These are phyloP conservation scores for Alliaria petiolata DNA, from an alignment of 345 rosid species.

Conservation along the genomic window DNA sequence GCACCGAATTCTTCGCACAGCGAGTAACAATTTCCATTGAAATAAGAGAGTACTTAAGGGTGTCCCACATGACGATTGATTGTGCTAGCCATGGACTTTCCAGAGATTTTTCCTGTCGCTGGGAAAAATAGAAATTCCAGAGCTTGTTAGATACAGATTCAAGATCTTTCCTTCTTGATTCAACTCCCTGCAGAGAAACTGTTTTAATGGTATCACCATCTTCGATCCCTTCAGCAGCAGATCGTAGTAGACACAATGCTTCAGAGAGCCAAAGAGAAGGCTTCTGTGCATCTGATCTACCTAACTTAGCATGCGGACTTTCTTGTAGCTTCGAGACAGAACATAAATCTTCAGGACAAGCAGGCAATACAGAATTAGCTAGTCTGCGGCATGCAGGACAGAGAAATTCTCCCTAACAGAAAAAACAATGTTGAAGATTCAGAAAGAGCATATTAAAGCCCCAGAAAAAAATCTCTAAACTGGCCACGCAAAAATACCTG, in stretches of 20 bases:
- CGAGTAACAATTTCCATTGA: conserved; percentile 84
- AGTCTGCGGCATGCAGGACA: conserved; percentile 94
- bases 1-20: conserved; percentile 45
- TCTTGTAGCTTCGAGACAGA: conserved; percentile 47
- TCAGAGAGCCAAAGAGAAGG: conserved; percentile 45
- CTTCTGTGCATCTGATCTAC: conserved; percentile 27
- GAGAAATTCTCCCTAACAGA: conserved; percentile 86
- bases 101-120: conserved; percentile 36
- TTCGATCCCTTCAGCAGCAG: conserved; percentile 55
- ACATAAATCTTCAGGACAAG: conserved; percentile 44
- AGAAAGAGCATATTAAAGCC: conserved; percentile 9
- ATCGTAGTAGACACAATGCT: conserved; percentile 60
- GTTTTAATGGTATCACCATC: conserved; percentile 42
- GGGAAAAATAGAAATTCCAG: conserved; percentile 51
- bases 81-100: conserved; percentile 45
- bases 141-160: conserved; percentile 48
- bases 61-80: conserved; percentile 82
- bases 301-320: conserved; percentile 28
- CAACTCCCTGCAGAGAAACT: conserved; percentile 41
- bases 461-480: conserved; percentile 5
- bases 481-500: conserved; percentile 47
- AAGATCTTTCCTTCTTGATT: conserved; percentile 42
- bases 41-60: conserved; percentile 78
- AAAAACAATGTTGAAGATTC: conserved; percentile 17
- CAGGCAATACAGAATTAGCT: conserved; percentile 81